A percentile compares a stretch with the other conserved stretches of the same genome.
phyloP scores from a whole-genome alignment of 106 monocot species.

The Dendrobium catenatum region DNA sequence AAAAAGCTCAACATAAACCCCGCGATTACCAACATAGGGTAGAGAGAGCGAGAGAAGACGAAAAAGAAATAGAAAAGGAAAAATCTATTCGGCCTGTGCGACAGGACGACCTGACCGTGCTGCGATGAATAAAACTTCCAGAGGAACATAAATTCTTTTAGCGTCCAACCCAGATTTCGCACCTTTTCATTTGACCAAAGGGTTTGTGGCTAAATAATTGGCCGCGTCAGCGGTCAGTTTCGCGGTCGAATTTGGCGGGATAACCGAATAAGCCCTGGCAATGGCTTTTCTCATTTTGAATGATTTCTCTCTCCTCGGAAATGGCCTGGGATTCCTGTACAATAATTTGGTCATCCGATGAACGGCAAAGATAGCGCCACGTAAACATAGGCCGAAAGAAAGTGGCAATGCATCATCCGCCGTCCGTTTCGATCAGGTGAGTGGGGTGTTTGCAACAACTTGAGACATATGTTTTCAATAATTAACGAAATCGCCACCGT shows the following conservation, averaged over 20 bases:
- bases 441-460: too few relatives aligned
- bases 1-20: not conserved
- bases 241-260: not conserved
- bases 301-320: too few relatives aligned
- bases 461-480: too few relatives aligned
- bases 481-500: too few relatives aligned
- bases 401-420: too few relatives aligned
- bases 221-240: not conserved
- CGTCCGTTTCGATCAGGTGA: too few relatives aligned
- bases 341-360: too few relatives aligned
- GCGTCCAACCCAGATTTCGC: not conserved
- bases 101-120: slow-evolving; percentile 1
- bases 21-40: not conserved
- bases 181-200: not conserved
- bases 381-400: too few relatives aligned
- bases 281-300: too few relatives aligned
- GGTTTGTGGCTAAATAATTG: not conserved
- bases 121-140: not conserved
- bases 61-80: not conserved
- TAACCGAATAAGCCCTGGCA: too few relatives aligned
- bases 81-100: not conserved
- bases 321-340: too few relatives aligned
- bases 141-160: not conserved
- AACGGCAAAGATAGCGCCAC: too few relatives aligned
- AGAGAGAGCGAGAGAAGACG: not conserved